Conservation (phyloP, 257 asterid species). For the Solanum dulcamara region DNA sequence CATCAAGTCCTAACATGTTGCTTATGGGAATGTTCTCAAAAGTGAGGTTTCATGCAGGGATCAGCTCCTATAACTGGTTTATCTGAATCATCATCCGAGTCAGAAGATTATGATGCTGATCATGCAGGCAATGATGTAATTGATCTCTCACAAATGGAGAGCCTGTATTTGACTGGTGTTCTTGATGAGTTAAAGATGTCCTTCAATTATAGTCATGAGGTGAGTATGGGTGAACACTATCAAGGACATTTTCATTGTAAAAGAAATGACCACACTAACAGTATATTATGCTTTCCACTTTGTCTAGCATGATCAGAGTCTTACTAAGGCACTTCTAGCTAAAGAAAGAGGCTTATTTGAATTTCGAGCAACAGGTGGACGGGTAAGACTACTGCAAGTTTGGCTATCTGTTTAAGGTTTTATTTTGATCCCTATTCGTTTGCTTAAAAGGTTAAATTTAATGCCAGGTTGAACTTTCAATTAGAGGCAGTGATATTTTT, state of each 20-base stretch:
- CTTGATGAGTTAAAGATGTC: slow-evolving; percentile 82
- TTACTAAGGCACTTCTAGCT: slow-evolving; percentile 65
- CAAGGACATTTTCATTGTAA: neutral
- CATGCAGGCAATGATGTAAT: slow-evolving; percentile 23
- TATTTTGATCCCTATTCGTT: neutral
- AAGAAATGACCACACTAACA: neutral
- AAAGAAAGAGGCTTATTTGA: slow-evolving; percentile 81
- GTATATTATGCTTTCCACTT: neutral
- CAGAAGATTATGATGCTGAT: slow-evolving; percentile 55
- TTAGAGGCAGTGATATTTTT: slow-evolving; percentile 63
- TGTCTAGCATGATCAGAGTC: slow-evolving; percentile 45
- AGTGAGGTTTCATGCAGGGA: slow-evolving; percentile 33
- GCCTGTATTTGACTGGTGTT: slow-evolving; percentile 60
- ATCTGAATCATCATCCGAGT: slow-evolving; percentile 60
- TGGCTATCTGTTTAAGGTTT: neutral
- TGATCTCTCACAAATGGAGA: slow-evolving; percentile 45
- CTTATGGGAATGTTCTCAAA: neutral
- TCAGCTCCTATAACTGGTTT: slow-evolving; percentile 64
- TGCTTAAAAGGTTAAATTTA: slow-evolving; percentile 3
- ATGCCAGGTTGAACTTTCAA: slow-evolving; percentile 74
- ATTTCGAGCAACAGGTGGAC: slow-evolving; percentile 95
- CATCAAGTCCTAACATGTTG: neutral
- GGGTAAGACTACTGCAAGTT: slow-evolving; percentile 33
- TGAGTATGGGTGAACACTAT: slow-evolving; percentile 12
- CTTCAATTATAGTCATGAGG: slow-evolving; percentile 72